These are phyloP conservation scores for Penicillium sp. DNA, from an alignment of 2,329 filamentous ascomycete species.

Conservation along the genomic window DNA sequence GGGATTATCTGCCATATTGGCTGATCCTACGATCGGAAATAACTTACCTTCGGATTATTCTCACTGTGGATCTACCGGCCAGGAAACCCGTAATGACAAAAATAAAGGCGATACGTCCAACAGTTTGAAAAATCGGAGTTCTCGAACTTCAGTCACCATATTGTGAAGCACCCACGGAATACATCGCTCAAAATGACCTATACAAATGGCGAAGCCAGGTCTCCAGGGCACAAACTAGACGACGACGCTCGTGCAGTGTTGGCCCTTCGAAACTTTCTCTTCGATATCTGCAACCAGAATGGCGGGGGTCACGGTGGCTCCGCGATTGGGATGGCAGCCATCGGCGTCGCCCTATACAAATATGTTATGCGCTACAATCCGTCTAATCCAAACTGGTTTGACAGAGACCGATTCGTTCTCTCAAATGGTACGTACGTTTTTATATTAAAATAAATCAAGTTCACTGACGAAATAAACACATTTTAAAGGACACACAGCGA, in stretches of 20 bases:
- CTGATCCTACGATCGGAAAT: no score
- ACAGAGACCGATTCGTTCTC: not conserved
- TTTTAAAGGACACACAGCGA: conserved; percentile 6
- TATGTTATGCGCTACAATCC: conserved; percentile 59
- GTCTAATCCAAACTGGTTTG: conserved; percentile 18
- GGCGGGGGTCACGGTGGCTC: conserved; percentile 28
- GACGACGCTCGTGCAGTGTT: not conserved
- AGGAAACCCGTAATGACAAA: no score
- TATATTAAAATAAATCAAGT: no score
- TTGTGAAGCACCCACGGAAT: no score
- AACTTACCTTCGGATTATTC: no score
- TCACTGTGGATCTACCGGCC: no score
- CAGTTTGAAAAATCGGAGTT: no score
- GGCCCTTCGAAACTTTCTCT: conserved; percentile 6
- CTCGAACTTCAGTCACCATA: no score
- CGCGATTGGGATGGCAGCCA: conserved; percentile 55
- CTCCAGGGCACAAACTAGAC: not conserved
- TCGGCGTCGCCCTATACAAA: conserved; percentile 61
- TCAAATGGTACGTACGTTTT: not conserved
- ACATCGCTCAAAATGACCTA: no score
- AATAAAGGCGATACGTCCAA: no score
- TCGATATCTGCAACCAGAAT: conserved; percentile 25
- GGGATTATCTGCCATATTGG: no score
- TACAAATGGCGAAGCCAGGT: not conserved
- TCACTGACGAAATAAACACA: no score